Evolutionary conservation across 2,329 filamentous ascomycete species (phyloP).

Genomic region (Xylariaceae sp.): DNA sequence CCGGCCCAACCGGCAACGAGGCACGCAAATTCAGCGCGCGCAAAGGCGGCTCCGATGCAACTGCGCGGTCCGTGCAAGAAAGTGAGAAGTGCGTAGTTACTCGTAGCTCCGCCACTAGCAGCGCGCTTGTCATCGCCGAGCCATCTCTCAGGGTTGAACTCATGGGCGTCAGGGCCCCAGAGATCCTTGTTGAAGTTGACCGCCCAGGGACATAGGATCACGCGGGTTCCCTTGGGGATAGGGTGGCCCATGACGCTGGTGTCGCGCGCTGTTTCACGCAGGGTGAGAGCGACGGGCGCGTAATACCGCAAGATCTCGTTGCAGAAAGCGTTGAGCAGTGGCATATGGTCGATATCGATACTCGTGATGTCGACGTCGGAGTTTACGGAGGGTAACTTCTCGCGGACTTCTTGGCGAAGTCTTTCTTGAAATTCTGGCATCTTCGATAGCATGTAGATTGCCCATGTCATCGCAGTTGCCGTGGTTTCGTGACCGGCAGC

Average conservation of each 20-base stretch:
- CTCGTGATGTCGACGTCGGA: constrained; percentile 25
- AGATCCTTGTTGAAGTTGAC: constrained; percentile 65
- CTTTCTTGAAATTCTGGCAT: constrained; percentile 35
- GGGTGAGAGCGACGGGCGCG: constrained; percentile 49
- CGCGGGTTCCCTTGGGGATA: constrained; percentile 59
- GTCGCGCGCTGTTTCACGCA: constrained; percentile 54
- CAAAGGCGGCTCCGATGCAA: constrained; percentile 80
- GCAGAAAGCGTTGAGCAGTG: constrained; percentile 41
- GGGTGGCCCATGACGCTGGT: constrained; percentile 54
- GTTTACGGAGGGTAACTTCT: constrained; percentile 35
- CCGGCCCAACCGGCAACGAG: constrained; percentile 74
- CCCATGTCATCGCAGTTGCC: constrained; percentile 39
- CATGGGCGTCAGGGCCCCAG: constrained; percentile 72
- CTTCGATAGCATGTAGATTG: constrained; percentile 35
- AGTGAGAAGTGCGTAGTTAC: constrained; percentile 74
- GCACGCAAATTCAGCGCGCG: constrained; percentile 80
- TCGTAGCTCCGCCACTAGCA: constrained; percentile 67
- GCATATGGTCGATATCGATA: constrained; percentile 36
- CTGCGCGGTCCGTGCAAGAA: constrained; percentile 83
- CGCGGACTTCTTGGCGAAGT: constrained; percentile 37
- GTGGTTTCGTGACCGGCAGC: constrained; percentile 44
- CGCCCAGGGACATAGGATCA: constrained; percentile 63
- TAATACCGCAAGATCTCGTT: constrained; percentile 41
- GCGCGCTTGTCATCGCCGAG: constrained; percentile 42
- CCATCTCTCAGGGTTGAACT: constrained; percentile 80